Evolutionary conservation across 441 rosid species (phyloP).

Genomic region (Populus hybrid): DNA sequence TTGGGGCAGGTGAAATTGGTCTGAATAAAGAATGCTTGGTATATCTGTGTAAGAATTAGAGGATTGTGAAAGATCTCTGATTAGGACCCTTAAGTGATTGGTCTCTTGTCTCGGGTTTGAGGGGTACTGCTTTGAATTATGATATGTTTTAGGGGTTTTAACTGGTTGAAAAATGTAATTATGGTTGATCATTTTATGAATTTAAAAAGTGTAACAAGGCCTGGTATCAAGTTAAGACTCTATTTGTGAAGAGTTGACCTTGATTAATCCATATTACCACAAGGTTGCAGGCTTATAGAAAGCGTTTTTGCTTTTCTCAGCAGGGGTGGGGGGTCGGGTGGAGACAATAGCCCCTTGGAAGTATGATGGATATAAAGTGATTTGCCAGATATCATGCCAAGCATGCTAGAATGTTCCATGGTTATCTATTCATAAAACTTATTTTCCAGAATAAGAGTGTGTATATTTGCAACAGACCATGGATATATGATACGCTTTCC

Average conservation of each 20-base stretch:
- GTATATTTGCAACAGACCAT: conserved; percentile 3
- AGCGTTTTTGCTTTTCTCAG: not conserved
- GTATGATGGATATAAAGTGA: not conserved
- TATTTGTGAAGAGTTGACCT: not conserved
- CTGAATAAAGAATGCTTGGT: not conserved
- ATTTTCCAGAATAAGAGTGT: not conserved
- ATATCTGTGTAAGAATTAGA: not conserved
- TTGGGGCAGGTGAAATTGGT: not conserved
- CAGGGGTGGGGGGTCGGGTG: not conserved
- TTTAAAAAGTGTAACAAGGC: not conserved
- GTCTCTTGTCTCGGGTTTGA: not conserved
- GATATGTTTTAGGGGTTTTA: not conserved
- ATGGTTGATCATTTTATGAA: not conserved
- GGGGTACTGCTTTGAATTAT: not conserved
- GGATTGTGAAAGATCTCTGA: not conserved
- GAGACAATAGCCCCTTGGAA: not conserved
- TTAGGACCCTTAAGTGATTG: not conserved
- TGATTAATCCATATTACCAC: not conserved
- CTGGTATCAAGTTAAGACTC: not conserved
- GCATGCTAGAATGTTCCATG: not conserved
- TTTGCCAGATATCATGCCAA: not conserved
- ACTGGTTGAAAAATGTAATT: not conserved
- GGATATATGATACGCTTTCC: not conserved
- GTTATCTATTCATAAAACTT: not conserved
- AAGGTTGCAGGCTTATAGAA: not conserved